Conservation (phyloP, 768 basidiomycete species). For the Mycena indigotica region DNA sequence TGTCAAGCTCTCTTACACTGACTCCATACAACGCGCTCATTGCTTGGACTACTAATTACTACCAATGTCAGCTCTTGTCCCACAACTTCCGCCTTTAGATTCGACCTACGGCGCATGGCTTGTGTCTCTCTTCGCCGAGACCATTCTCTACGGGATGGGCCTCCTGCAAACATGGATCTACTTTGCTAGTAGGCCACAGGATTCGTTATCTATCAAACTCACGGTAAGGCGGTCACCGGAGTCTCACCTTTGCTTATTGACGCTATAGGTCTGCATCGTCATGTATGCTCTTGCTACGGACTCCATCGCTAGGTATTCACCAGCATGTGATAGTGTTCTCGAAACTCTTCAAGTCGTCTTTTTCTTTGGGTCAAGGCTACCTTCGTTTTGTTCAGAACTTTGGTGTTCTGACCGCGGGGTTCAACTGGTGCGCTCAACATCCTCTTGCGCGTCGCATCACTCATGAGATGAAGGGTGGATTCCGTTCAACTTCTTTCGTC, state of each 20-base stretch:
- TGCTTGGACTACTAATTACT: background rate
- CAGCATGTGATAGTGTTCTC: background rate
- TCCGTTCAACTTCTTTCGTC: conserved; percentile 14
- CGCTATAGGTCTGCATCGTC: background rate
- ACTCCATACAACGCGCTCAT: background rate
- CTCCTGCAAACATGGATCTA: conserved; percentile 11
- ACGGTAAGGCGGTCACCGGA: background rate
- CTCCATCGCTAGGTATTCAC: background rate
- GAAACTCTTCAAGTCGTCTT: conserved; percentile 18
- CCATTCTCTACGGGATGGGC: conserved; percentile 11
- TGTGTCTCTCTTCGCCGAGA: conserved; percentile 11
- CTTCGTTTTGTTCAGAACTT: conserved; percentile 14
- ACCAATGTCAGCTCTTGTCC: background rate
- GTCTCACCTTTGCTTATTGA: background rate
- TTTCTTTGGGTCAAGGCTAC: conserved; percentile 10
- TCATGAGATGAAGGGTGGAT: conserved; percentile 4
- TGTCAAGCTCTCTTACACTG: background rate
- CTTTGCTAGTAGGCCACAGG: conserved; percentile 4
- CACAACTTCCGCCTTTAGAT: conserved; percentile 1
- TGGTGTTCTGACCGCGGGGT: background rate
- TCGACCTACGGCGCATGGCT: conserved; percentile 19
- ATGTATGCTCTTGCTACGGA: background rate
- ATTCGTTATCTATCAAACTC: background rate
- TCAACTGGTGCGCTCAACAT: conserved; percentile 8
- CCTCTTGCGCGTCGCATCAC: background rate